Evolutionary conservation across 2,329 filamentous ascomycete species (phyloP), one percentile per base, ranked within the genome.

Genomic region (Calonectria leucothoes): DNA sequence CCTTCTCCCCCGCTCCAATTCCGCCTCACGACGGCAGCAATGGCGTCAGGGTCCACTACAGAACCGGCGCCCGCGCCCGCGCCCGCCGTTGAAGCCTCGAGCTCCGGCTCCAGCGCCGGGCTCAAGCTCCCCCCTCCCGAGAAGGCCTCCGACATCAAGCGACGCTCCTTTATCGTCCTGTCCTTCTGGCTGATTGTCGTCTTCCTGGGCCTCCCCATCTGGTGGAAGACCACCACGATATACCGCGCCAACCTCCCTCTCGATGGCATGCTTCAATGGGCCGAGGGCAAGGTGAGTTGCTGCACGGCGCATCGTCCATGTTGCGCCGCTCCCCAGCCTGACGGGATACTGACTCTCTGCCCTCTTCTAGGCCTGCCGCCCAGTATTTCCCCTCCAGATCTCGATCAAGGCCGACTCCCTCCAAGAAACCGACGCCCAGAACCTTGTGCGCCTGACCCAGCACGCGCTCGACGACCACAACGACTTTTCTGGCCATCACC

Each of bases 221-320:
- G 97, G 97, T 97, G 95, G 92, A 93, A 92, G 83, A 98, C 97
- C 0, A 99, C 97, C 5, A 94, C 94, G 0, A 98, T 98, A 69
- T 96, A 98, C 84, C 91, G 97, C 69, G 96, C 96, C 15, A 90
- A 92, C 55, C 87, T 99, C 78, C 97, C 97, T 6, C 84, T 98
- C 77, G 90, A 94, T 81, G 90, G 93, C 69, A 99, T 99, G 97
- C 91, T 94, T 78, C 91, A 94, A 74, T 98, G 97, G 96, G 94
- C 95, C 12, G 94, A 97, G 81, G 95, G 95, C 76, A 95, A 94
- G 89, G 96, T 97, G 84, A 74, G 55, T 12, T 59, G n/a, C 33
- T 37, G 55, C 86, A 70, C 37, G 14, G 64, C 49, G 61, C 12
- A 11, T 5, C 3, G 23, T 12, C 31, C 51, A 57, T 29, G 5